Evolutionary conservation across 768 basidiomycete genomes (phyloP).

Genomic region (Lactarius akahatsu): DNA sequence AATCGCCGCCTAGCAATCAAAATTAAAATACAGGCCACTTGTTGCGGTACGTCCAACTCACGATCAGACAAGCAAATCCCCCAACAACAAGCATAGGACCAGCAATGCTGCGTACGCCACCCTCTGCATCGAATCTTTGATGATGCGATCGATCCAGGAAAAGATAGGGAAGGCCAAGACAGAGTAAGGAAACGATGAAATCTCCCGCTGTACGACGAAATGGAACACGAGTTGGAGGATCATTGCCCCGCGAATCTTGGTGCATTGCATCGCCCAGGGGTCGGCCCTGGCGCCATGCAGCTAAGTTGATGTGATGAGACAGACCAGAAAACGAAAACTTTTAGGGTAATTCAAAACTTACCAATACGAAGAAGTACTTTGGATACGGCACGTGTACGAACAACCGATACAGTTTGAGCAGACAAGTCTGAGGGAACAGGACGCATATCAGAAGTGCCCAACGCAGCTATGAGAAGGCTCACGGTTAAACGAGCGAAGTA

Average conservation of each 20-base stretch:
- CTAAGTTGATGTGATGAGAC: constrained; percentile 15
- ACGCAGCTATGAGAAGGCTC: constrained; percentile 8
- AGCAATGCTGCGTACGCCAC: constrained; percentile 44
- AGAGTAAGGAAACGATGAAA: constrained; percentile 59
- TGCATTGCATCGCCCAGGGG: constrained; percentile 24
- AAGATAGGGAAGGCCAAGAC: constrained; percentile 78
- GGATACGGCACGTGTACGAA: constrained; percentile 29
- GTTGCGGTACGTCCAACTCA: constrained; percentile 25
- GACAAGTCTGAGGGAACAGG: constrained; percentile 4
- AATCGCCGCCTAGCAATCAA: constrained; percentile 61
- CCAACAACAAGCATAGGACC: constrained; percentile 63
- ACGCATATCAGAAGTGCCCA: neutral
- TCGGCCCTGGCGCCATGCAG: constrained; percentile 27
- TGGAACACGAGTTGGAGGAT: constrained; percentile 33
- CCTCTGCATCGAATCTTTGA: constrained; percentile 60
- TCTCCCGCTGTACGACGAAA: constrained; percentile 55
- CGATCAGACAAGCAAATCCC: constrained; percentile 46
- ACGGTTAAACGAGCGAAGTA: constrained; percentile 50
- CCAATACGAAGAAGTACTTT: constrained; percentile 28
- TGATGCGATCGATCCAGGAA: constrained; percentile 56
- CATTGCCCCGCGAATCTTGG: constrained; percentile 2
- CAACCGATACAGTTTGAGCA: constrained; percentile 11
- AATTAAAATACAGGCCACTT: constrained; percentile 13
- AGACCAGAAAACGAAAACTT: constrained; percentile 1
- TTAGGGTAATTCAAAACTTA: constrained; percentile 11